Evolutionary conservation across 768 basidiomycete genomes (phyloP), one percentile per base, ranked within the genome.

Genomic region (Psilocybe sp.): DNA sequence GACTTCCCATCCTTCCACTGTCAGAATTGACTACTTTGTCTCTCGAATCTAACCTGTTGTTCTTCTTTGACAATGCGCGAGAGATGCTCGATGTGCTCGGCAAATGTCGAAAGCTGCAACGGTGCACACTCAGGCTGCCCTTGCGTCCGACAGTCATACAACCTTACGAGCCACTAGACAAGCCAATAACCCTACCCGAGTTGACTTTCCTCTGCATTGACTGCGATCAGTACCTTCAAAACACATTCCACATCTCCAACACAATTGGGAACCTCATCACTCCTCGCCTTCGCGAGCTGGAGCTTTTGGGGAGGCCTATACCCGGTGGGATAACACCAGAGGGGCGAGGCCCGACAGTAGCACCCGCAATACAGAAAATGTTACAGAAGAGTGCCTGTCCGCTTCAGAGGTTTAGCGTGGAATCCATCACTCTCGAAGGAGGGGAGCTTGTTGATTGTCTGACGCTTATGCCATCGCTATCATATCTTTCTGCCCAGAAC

Each of bases 211-310:
- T 67, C 6, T 65, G 62, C 39, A 37, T 67, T 31, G 64, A 65
- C 32, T 64, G 65, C 3, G 64, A 67, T 54, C 65, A 65, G 43
- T 60, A 61, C 40, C 51, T 67, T 3, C 46, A 54, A 28, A 62
- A 60, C 40, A 60, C 65, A 11, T 67, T 64, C 45, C 65, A 67
- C 43, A 61, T 67, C 58, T 61, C 55, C 15, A 65, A 60, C 39
- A 62, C 56, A 12, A 51, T 67, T 12, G 44, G 53, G 32, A 62
- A 60, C 40, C 39, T 67, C 40, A 46, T 57, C 33, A 53, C 56
- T 3, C 65, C 65, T 1, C 57, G 54, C 34, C 52, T 67, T 42
- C 55, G 56, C 10, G 53, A 49, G 18, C 51, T 67, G 19, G 62
- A 64, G 40, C 57, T 67, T 15, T 54, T 61, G 42, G 65, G 65